A percentile compares a stretch with the other conserved stretches of the same genome.
phyloP scores from a whole-genome alignment of 1,284 basidiomycete genomes.

The Cutaneotrichosporon dermatis region DNA sequence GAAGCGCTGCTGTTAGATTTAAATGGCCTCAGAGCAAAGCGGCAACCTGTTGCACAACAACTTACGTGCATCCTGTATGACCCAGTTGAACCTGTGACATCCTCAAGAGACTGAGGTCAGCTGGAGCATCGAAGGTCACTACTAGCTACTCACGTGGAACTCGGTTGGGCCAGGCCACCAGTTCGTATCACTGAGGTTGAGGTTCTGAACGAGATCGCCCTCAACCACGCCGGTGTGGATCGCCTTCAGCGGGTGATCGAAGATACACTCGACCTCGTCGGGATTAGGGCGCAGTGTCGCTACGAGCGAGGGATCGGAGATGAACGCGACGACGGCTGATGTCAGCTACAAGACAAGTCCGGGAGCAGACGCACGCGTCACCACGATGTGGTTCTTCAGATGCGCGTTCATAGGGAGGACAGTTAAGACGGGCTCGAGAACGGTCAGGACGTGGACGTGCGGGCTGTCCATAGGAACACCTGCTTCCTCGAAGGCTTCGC shows the following conservation, averaged over 20 bases:
- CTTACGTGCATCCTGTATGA: constrained; percentile 50
- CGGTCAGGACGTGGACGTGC: constrained; percentile 60
- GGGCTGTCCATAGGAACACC: constrained; percentile 59
- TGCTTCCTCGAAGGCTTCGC: constrained; percentile 80
- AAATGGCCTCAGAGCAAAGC: constrained; percentile 33
- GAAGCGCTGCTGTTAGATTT: constrained; percentile 65
- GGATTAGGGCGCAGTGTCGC: constrained; percentile 56
- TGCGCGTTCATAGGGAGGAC: constrained; percentile 58
- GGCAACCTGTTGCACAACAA: background rate
- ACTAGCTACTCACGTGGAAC: constrained; percentile 53
- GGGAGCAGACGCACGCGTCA: constrained; percentile 32
- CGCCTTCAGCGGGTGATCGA: constrained; percentile 69
- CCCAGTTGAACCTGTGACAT: constrained; percentile 54
- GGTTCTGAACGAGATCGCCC: constrained; percentile 43
- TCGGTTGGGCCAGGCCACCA: constrained; percentile 73
- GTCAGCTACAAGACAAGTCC: constrained; percentile 29
- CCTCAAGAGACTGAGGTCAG: constrained; percentile 33
- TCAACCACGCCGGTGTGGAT: constrained; percentile 56
- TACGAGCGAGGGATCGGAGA: constrained; percentile 58
- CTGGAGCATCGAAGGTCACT: background rate
- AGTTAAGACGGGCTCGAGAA: constrained; percentile 68
- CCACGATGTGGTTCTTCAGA: constrained; percentile 47
- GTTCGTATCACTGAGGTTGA: constrained; percentile 58
- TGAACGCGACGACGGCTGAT: constrained; percentile 66
- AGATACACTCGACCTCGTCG: constrained; percentile 71